Percentiles rank a stretch among this genome's conserved stretches.
phyloP scores from a whole-genome alignment of 73 alveolate genomes.

The Uronychia setigera region DNA sequence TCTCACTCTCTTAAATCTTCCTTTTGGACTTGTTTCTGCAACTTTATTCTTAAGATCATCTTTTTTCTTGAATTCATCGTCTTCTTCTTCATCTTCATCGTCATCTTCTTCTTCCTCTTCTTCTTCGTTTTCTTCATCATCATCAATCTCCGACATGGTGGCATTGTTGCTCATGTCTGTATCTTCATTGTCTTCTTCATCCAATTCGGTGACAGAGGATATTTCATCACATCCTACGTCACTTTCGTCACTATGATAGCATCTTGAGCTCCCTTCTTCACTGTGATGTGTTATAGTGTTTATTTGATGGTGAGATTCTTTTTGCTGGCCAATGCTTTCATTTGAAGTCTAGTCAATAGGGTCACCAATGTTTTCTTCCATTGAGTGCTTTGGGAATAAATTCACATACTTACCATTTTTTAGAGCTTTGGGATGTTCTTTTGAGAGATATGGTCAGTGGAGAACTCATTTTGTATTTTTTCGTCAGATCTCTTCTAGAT shows the following conservation, averaged over 20 bases:
- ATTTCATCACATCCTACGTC: not conserved
- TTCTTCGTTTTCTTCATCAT: conserved; percentile 33
- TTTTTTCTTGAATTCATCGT: conserved; percentile 5
- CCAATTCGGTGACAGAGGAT: not conserved
- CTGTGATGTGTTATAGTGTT: too few species aligned
- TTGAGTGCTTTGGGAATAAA: too few species aligned
- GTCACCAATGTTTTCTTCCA: too few species aligned
- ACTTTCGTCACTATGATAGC: not conserved
- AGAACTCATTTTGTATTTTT: too few species aligned
- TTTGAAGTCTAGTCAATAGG: too few species aligned
- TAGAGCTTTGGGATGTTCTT: too few species aligned
- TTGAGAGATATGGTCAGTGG: too few species aligned
- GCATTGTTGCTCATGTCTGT: not conserved
- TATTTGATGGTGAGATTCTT: too few species aligned
- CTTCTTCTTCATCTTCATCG: conserved; percentile 55
- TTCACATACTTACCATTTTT: too few species aligned
- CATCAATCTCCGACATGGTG: not conserved
- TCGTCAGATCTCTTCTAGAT: too few species aligned
- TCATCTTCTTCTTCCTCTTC: conserved; percentile 25
- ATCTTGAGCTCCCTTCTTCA: too few species aligned
- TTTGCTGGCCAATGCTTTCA: too few species aligned
- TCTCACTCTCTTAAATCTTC: conserved; percentile 72
- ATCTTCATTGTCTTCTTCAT: conserved; percentile 6
- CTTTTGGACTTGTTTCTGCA: conserved; percentile 92
- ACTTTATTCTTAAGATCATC: conserved; percentile 53